Conservation (phyloP, 305 asterid genomes). For the Plantago coronopus region DNA sequence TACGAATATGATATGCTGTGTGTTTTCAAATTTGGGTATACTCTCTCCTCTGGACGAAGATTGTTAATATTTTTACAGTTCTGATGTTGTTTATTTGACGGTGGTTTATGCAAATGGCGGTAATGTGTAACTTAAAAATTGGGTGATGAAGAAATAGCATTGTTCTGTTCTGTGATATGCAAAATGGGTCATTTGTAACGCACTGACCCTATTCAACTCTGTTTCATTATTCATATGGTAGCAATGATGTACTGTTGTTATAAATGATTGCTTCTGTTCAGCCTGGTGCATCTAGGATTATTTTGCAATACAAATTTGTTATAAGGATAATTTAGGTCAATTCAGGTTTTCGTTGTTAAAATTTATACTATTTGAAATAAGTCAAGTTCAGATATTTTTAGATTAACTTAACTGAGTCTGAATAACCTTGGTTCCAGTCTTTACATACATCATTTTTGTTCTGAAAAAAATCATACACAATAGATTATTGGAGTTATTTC, state of each 20-base stretch:
- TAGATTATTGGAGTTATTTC: too few species aligned
- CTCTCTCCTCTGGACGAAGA: conserved; percentile 16
- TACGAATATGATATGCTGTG: conserved; percentile 19
- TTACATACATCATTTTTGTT: too few species aligned
- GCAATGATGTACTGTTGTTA: not conserved
- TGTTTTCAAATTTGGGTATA: conserved; percentile 18
- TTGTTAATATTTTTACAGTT: conserved; percentile 29
- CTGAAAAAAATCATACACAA: too few species aligned
- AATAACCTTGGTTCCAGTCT: too few species aligned
- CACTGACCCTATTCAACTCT: not conserved
- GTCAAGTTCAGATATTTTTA: too few species aligned
- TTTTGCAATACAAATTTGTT: too few species aligned
- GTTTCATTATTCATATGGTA: not conserved
- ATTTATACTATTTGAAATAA: too few species aligned
- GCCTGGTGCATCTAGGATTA: too few species aligned
- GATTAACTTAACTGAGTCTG: too few species aligned
- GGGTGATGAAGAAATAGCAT: conserved; percentile 6
- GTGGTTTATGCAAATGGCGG: conserved; percentile 10
- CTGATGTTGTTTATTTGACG: conserved; percentile 24
- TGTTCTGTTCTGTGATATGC: conserved; percentile 1
- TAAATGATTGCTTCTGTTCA: too few species aligned
- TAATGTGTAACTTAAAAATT: not conserved
- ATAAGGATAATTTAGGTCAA: too few species aligned
- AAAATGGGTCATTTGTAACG: not conserved
- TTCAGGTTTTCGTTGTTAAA: too few species aligned